Conservation (phyloP, 2,329 filamentous ascomycete species). For the Penicillium sp. region DNA sequence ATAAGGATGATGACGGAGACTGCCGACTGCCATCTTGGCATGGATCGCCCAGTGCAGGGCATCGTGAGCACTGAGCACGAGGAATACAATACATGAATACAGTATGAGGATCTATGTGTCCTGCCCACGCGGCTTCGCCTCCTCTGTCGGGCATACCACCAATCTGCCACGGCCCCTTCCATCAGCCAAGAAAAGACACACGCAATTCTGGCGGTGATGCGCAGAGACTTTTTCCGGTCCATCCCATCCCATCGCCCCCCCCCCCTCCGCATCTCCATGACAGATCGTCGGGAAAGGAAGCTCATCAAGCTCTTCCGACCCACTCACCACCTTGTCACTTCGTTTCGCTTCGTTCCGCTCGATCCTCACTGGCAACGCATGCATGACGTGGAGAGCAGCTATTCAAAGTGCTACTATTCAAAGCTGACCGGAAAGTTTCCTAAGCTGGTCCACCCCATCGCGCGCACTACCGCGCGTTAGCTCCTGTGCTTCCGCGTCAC, state of each 20-base stretch:
- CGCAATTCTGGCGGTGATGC: conserved; percentile 12
- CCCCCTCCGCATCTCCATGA: not conserved
- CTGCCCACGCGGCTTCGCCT: not conserved
- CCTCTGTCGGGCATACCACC: not conserved
- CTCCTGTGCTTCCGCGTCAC: conserved; percentile 21
- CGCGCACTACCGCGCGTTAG: conserved; percentile 19
- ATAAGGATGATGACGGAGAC: not conserved
- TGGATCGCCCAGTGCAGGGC: not conserved
- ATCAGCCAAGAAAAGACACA: conserved; percentile 15
- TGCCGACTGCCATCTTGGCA: not conserved
- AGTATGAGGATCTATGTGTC: not conserved
- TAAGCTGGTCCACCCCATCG: conserved; percentile 11
- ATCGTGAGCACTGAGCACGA: not conserved
- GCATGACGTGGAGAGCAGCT: conserved; percentile 2
- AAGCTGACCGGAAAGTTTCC: conserved; percentile 4
- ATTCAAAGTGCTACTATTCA: not conserved
- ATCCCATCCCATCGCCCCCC: not conserved
- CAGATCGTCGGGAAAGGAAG: not conserved
- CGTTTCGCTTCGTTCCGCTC: not conserved
- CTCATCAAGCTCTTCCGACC: not conserved
- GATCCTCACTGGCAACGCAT: not conserved
- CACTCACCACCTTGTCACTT: not conserved
- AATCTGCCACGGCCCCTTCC: not conserved
- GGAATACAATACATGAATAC: too few relatives aligned
- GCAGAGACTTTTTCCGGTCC: not conserved